Conservation (phyloP, 805 yeast genomes). For the Yamadazyma tumulicola region DNA sequence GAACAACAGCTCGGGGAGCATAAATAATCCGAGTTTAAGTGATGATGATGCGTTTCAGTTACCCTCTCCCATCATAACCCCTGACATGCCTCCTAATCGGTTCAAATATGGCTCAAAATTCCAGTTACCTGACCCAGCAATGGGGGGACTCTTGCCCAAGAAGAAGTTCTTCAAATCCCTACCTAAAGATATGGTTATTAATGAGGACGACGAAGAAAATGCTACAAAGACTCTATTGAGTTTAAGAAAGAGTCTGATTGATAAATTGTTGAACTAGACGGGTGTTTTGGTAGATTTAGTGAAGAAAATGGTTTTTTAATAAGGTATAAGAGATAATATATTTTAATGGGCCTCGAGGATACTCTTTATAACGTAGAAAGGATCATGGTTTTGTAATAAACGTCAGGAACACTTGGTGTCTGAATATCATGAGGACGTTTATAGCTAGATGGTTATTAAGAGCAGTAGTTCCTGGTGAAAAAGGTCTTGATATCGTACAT, state of each 20-base stretch:
- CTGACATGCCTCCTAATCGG: slow-evolving; percentile 14
- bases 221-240: slow-evolving; percentile 38
- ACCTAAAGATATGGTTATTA: slow-evolving; percentile 23
- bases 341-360: no score
- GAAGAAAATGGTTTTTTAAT: no score
- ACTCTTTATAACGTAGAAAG: no score
- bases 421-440: no score
- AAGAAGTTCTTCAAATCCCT: slow-evolving; percentile 29
- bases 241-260: slow-evolving; percentile 40
- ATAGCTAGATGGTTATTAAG: no score
- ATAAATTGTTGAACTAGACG: slow-evolving; percentile 35
- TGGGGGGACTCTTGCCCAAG: slow-evolving; percentile 19
- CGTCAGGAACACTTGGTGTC: no score
- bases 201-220: slow-evolving; percentile 20
- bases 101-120: slow-evolving; percentile 18
- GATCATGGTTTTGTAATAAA: no score
- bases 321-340: no score
- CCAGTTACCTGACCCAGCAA: slow-evolving; percentile 40
- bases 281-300: no score
- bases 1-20: not conserved
- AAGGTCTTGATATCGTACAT: no score
- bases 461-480: no score
- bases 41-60: slow-evolving; percentile 14
- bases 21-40: not conserved
- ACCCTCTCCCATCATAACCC: slow-evolving; percentile 15